Evolutionary conservation across 352 stramenopile genomes (phyloP).

Genomic region (Phytopythium boreale): DNA sequence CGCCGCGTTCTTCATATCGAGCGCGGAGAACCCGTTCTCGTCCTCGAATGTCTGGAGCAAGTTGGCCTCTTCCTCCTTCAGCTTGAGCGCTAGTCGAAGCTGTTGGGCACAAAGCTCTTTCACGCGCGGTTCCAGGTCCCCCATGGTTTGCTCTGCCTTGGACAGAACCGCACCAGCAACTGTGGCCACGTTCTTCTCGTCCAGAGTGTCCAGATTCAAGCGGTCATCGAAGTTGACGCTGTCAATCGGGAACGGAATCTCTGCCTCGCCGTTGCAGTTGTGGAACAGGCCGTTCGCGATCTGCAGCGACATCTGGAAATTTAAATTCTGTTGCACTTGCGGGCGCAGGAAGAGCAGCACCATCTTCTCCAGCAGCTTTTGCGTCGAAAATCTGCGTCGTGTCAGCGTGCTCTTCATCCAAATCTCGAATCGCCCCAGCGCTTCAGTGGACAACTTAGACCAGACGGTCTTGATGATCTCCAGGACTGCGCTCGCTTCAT

Average conservation of each 20-base stretch:
- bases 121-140: slow-evolving; percentile 24
- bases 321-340: slow-evolving; percentile 14
- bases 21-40: slow-evolving; percentile 25
- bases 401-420: slow-evolving; percentile 32
- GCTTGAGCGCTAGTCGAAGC: slow-evolving; percentile 28
- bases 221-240: slow-evolving; percentile 7
- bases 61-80: slow-evolving; percentile 36
- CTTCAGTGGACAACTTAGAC: slow-evolving; percentile 14
- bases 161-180: slow-evolving; percentile 27
- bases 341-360: slow-evolving; percentile 32
- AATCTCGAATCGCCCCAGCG: slow-evolving; percentile 13
- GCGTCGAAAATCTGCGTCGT: slow-evolving; percentile 10
- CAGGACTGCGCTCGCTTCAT: slow-evolving; percentile 15
- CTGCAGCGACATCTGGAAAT: slow-evolving; percentile 21
- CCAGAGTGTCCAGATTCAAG: slow-evolving; percentile 21
- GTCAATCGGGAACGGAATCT: slow-evolving; percentile 1
- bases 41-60: slow-evolving; percentile 36
- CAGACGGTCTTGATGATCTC: slow-evolving; percentile 14
- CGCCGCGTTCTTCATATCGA: slow-evolving; percentile 16
- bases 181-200: slow-evolving; percentile 31
- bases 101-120: slow-evolving; percentile 37
- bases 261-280: slow-evolving; percentile 23
- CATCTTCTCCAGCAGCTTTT: slow-evolving; percentile 30
- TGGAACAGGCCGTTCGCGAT: slow-evolving; percentile 31
- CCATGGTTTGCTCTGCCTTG: slow-evolving; percentile 27